phyloP scores from a whole-genome alignment of 78 protist genomes.

The Diacronema lutheri region DNA sequence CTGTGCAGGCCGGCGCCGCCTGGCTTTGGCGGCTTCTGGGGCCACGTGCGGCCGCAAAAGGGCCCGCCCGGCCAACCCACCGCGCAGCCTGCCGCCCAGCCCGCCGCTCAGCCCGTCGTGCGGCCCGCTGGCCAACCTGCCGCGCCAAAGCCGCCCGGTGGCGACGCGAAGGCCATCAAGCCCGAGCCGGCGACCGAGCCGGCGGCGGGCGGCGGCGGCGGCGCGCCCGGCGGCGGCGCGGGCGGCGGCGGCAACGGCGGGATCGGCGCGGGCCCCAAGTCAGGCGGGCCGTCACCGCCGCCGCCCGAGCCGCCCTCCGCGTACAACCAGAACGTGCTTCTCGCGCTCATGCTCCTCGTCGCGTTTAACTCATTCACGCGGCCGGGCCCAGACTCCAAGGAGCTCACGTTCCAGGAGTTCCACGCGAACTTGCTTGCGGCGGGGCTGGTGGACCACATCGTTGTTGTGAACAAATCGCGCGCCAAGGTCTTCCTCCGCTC shows the following conservation, averaged over 20 bases:
- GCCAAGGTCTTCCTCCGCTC: conserved; percentile 14
- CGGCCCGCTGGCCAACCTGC: neutral
- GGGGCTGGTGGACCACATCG: conserved; percentile 20
- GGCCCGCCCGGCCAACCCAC: neutral
- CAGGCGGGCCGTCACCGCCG: neutral
- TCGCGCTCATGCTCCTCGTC: neutral
- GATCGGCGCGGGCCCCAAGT: too few relatives aligned
- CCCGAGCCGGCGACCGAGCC: neutral
- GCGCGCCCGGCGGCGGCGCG: too few relatives aligned
- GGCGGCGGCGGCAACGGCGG: neutral
- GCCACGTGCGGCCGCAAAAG: neutral
- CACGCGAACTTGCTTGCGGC: neutral
- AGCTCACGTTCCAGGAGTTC: conserved; percentile 33
- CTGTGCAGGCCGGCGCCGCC: too few relatives aligned
- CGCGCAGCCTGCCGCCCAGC: too few relatives aligned
- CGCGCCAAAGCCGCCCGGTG: neutral
- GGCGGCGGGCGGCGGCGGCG: neutral
- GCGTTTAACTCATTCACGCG: neutral
- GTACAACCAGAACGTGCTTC: neutral
- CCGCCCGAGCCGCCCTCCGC: neutral
- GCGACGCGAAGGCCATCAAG: neutral
- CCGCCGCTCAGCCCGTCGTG: too few relatives aligned
- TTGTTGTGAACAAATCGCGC: conserved; percentile 10
- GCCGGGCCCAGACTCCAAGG: neutral
- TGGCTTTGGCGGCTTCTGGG: neutral